Percentiles rank a stretch among this genome's conserved stretches.
These are phyloP conservation scores for Nannochloropsis salina DNA, from an alignment of 108 stramenopile species.

Conservation along the genomic window DNA sequence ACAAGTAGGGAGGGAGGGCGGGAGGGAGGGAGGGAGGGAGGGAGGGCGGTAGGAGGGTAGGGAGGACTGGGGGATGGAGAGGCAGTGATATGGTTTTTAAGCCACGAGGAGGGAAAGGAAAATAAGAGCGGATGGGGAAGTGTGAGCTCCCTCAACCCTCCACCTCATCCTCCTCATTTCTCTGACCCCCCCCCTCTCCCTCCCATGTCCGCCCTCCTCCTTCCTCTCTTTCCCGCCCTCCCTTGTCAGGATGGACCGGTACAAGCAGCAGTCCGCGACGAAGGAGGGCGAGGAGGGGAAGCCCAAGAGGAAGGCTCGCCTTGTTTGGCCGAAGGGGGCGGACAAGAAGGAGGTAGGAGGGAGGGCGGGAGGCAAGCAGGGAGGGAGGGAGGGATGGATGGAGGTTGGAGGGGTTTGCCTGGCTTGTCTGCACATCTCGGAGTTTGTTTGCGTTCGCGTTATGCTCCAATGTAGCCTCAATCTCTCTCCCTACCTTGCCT, in stretches of 20 bases:
- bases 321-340: slow-evolving; percentile 31
- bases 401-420: not conserved
- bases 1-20: not conserved
- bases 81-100: not conserved
- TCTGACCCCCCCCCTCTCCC: not conserved
- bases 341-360: not conserved
- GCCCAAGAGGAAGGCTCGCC: not conserved
- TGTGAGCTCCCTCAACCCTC: not conserved
- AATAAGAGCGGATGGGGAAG: not conserved
- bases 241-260: slow-evolving; percentile 25
- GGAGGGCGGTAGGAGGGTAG: slow-evolving; percentile 22
- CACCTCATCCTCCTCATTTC: not conserved
- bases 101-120: no score
- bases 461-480: no score
- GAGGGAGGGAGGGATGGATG: not conserved
- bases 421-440: not conserved
- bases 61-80: slow-evolving; percentile 24
- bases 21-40: not conserved
- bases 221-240: not conserved
- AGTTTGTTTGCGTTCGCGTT: not conserved
- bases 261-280: slow-evolving; percentile 21
- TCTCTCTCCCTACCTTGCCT: not conserved
- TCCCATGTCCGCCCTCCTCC: not conserved
- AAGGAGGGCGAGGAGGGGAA: not conserved
- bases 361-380: not conserved